phyloP scores from a whole-genome alignment of 2,329 filamentous ascomycete genomes.

The Penicillium brevicompactum region DNA sequence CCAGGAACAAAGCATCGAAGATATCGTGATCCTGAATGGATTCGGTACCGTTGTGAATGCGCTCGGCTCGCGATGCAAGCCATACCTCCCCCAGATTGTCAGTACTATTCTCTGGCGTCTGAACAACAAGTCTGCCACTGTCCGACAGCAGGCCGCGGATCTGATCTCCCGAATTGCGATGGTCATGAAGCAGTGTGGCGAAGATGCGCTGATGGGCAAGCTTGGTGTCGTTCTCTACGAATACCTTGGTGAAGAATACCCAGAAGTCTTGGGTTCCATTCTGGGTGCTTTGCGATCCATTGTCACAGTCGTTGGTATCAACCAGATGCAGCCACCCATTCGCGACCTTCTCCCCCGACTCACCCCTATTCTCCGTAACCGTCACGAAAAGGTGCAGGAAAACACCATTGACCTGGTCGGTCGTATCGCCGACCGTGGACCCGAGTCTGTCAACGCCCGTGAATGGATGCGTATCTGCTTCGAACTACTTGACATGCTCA shows the following conservation, averaged over 20 bases:
- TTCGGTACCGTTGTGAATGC: constrained; percentile 98
- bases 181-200: constrained; percentile 98
- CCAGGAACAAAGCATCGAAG: constrained; percentile 96
- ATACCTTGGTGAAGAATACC: constrained; percentile 97
- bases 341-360: constrained; percentile 92
- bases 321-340: constrained; percentile 97
- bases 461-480: constrained; percentile 99
- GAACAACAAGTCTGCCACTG: constrained; percentile 97
- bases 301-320: constrained; percentile 96
- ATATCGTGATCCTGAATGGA: constrained; percentile 93
- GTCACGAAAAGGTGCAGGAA: constrained; percentile 98
- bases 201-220: constrained; percentile 94
- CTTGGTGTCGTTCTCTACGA: constrained; percentile 94
- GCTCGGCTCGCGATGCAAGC: constrained; percentile 89
- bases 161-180: constrained; percentile 95
- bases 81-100: constrained; percentile 94
- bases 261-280: constrained; percentile 95
- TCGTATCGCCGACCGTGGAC: constrained; percentile 94
- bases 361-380: constrained; percentile 96
- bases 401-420: constrained; percentile 98
- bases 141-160: constrained; percentile 94
- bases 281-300: constrained; percentile 92
- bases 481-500: constrained; percentile 97
- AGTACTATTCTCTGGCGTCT: constrained; percentile 94
- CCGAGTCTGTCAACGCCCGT: constrained; percentile 92